phyloP scores from a whole-genome alignment of 2,329 filamentous ascomycete species.

The Didymosphaeria variabile region DNA sequence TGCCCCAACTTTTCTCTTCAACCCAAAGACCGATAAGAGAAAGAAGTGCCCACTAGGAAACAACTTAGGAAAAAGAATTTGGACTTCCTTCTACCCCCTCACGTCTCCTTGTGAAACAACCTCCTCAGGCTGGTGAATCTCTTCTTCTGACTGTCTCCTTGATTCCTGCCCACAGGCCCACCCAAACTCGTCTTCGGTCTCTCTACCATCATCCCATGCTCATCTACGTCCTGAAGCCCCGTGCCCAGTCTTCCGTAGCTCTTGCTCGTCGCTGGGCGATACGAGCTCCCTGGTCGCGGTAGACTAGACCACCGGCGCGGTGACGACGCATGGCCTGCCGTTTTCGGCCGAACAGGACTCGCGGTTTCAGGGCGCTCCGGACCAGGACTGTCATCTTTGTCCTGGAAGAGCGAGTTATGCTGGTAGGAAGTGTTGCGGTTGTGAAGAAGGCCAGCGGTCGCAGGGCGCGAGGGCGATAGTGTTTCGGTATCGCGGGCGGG shows the following conservation, averaged over 20 bases:
- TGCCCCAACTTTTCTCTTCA: not conserved
- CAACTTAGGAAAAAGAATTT: not conserved
- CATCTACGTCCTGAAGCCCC: not conserved
- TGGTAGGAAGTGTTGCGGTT: slow-evolving; percentile 16
- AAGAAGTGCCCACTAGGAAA: not conserved
- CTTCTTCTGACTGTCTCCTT: slow-evolving; percentile 22
- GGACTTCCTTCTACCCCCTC: not conserved
- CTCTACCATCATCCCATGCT: slow-evolving; percentile 14
- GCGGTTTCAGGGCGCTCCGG: not conserved
- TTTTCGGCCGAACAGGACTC: slow-evolving; percentile 15
- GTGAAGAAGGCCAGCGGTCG: slow-evolving; percentile 18
- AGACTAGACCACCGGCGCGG: slow-evolving; percentile 19
- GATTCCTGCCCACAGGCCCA: slow-evolving; percentile 16
- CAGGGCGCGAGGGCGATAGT: slow-evolving; percentile 22
- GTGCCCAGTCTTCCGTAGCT: slow-evolving; percentile 12
- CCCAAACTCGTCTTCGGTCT: slow-evolving; percentile 18
- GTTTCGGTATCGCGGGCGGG: slow-evolving; percentile 6
- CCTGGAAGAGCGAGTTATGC: slow-evolving; percentile 22
- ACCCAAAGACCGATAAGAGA: not conserved
- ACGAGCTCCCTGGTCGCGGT: slow-evolving; percentile 19
- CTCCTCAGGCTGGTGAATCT: slow-evolving; percentile 35
- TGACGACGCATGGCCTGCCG: not conserved
- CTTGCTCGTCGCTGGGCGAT: slow-evolving; percentile 28
- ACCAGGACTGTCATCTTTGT: not conserved
- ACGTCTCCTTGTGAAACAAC: slow-evolving; percentile 27